These are phyloP conservation scores for Dendrocalamus latiflorus DNA, from an alignment of 202 grass and related monocot genomes.

Conservation along the genomic window DNA sequence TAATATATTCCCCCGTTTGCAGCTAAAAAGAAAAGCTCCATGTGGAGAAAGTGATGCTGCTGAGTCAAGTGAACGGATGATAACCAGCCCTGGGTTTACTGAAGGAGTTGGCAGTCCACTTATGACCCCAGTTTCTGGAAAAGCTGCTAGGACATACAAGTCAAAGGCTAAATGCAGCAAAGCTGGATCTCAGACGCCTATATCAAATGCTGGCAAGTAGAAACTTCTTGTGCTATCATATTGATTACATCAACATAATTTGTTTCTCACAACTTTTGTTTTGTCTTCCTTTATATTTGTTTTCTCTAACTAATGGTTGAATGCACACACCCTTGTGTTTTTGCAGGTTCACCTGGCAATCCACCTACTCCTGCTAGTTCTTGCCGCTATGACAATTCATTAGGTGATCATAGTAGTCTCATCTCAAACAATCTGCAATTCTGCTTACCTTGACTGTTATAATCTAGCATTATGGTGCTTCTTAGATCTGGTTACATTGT, in stretches of 20 bases:
- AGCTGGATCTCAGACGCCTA: conserved; percentile 41
- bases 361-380: conserved; percentile 56
- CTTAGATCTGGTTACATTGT: neutral
- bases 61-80: conserved; percentile 44
- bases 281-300: neutral
- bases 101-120: conserved; percentile 50
- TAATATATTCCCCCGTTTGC: conserved; percentile 13
- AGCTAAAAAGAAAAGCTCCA: conserved; percentile 66
- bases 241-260: conserved; percentile 10
- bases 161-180: conserved; percentile 56
- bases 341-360: conserved; percentile 71
- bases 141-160: conserved; percentile 50
- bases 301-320: conserved; percentile 11
- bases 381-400: conserved; percentile 69
- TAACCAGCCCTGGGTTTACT: conserved; percentile 44
- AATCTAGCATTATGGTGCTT: neutral
- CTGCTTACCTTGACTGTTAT: neutral
- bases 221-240: conserved; percentile 10
- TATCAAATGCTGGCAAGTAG: conserved; percentile 57
- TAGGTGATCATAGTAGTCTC: conserved; percentile 49
- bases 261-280: neutral
- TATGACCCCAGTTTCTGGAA: conserved; percentile 49
- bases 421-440: conserved; percentile 14
- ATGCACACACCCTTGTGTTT: conserved; percentile 18
- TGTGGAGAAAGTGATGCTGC: conserved; percentile 41